Evolutionary conservation across 805 yeast genomes (phyloP).

Genomic region (Teunomyces stri): DNA sequence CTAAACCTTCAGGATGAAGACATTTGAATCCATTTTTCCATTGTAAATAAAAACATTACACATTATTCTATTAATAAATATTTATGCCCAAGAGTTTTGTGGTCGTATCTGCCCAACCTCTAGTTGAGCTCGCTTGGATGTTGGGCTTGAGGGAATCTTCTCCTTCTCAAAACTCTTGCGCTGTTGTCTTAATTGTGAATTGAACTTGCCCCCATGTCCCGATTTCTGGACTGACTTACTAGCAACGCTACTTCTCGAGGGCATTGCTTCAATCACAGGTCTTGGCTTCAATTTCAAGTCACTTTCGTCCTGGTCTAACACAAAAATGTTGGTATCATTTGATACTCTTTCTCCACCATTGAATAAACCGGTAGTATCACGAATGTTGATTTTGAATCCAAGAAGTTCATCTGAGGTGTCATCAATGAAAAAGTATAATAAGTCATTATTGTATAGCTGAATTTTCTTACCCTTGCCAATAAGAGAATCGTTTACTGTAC

Average conservation of each 20-base stretch:
- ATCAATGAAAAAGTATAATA: slow-evolving; percentile 64
- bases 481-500: slow-evolving; percentile 60
- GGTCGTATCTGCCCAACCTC: slow-evolving; percentile 5
- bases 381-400: slow-evolving; percentile 51
- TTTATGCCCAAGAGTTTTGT: slow-evolving; percentile 4
- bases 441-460: slow-evolving; percentile 63
- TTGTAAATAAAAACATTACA: slow-evolving; percentile 3
- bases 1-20: background rate
- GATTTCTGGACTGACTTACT: background rate
- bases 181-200: slow-evolving; percentile 27
- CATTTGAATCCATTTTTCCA: background rate
- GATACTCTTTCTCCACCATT: slow-evolving; percentile 41
- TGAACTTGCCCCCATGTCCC: slow-evolving; percentile 27
- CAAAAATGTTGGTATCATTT: slow-evolving; percentile 1
- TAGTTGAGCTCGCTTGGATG: slow-evolving; percentile 10
- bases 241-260: background rate
- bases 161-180: slow-evolving; percentile 20
- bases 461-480: slow-evolving; percentile 64
- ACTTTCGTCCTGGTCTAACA: slow-evolving; percentile 17
- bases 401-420: slow-evolving; percentile 48
- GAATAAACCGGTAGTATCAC: slow-evolving; percentile 64
- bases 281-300: slow-evolving; percentile 30
- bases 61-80: background rate
- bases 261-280: slow-evolving; percentile 15
- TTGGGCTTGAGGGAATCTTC: slow-evolving; percentile 17